Percentiles rank a stretch among this genome's conserved stretches.
Evolutionary conservation across 805 yeast genomes (phyloP).

Genomic region (Lachancea thermotolerans): DNA sequence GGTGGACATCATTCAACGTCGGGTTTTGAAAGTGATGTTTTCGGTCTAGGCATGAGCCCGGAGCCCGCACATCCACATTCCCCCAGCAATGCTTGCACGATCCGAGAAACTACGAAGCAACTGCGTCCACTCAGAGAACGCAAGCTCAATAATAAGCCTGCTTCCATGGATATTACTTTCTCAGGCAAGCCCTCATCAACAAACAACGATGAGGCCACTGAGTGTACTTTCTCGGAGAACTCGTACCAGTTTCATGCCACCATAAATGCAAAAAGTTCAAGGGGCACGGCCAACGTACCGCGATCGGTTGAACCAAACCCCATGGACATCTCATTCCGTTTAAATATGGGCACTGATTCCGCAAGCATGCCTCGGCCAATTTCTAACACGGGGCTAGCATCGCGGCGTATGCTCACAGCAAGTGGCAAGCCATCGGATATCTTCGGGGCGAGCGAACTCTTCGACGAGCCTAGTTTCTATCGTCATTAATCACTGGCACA

Average conservation of each 20-base stretch:
- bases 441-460: slow-evolving; percentile 10
- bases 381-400: background rate
- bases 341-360: slow-evolving; percentile 4
- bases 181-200: background rate
- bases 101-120: background rate
- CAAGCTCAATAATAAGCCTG: slow-evolving; percentile 1
- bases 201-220: background rate
- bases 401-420: slow-evolving; percentile 9
- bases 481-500: slow-evolving; percentile 10
- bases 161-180: background rate
- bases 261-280: background rate
- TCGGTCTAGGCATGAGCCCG: slow-evolving; percentile 1
- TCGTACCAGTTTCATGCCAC: background rate
- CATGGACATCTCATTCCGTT: slow-evolving; percentile 12
- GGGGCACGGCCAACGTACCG: slow-evolving; percentile 1
- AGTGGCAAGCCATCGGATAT: slow-evolving; percentile 11
- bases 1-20: background rate
- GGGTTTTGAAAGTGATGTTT: slow-evolving; percentile 1
- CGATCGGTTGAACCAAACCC: slow-evolving; percentile 7
- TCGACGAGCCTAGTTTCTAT: slow-evolving; percentile 22
- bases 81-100: background rate
- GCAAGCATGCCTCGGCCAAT: background rate
- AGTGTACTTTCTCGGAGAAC: background rate
- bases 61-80: background rate
- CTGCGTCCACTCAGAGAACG: background rate